Conservation (phyloP, 2,329 filamentous ascomycete species). For the Plenodomus lindquistii region DNA sequence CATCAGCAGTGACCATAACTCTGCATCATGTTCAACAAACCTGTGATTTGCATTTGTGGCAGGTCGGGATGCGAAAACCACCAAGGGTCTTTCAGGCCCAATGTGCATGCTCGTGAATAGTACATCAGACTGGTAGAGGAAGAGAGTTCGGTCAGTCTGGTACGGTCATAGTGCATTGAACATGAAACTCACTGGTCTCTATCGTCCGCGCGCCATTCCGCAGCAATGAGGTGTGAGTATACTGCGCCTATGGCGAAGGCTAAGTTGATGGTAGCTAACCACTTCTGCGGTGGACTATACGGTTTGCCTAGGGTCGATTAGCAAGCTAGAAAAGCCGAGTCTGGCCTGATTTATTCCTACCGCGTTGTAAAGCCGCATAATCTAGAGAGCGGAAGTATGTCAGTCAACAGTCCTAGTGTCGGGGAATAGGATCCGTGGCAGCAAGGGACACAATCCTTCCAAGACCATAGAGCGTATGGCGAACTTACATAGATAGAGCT, state of each 20-base stretch:
- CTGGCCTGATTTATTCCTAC: neutral
- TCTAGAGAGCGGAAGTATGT: conserved; percentile 3
- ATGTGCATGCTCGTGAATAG: conserved; percentile 39
- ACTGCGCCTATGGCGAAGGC: conserved; percentile 48
- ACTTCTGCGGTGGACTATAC: conserved; percentile 23
- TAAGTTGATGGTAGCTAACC: conserved; percentile 46
- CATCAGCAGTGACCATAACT: neutral
- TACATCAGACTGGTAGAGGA: conserved; percentile 26
- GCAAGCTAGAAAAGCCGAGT: neutral
- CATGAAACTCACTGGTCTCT: conserved; percentile 29
- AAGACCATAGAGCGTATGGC: neutral
- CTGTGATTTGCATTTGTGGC: conserved; percentile 43
- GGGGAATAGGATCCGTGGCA: too few species aligned
- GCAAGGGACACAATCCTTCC: too few species aligned
- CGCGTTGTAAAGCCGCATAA: conserved; percentile 22
- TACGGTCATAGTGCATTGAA: neutral
- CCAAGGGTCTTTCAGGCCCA: conserved; percentile 33
- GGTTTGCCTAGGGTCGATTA: conserved; percentile 7
- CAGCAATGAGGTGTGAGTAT: conserved; percentile 36
- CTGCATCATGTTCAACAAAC: neutral
- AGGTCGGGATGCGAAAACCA: conserved; percentile 38
- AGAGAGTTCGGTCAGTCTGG: too few species aligned
- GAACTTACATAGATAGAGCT: conserved; percentile 35
- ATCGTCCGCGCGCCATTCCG: conserved; percentile 26
- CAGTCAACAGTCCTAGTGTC: neutral